Evolutionary conservation across 164 flowering plant genomes (phyloP).

Genomic region (Malania oleifera): DNA sequence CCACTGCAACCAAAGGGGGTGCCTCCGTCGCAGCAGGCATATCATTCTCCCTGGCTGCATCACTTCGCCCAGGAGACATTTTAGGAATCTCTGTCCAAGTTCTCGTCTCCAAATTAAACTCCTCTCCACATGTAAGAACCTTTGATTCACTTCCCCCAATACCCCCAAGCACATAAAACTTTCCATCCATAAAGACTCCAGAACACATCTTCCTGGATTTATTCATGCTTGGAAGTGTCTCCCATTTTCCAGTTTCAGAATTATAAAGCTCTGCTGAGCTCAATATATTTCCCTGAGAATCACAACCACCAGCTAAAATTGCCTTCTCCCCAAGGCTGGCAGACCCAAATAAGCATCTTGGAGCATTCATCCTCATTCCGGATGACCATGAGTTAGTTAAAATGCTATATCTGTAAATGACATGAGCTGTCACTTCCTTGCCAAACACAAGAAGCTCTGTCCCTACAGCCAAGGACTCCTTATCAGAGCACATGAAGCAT

Average conservation of each 20-base stretch:
- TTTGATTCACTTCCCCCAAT: constrained; percentile 45
- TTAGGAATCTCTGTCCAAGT: constrained; percentile 77
- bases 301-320: constrained; percentile 89
- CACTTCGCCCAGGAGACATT: constrained; percentile 67
- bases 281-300: constrained; percentile 53
- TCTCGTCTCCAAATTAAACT: constrained; percentile 56
- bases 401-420: constrained; percentile 70
- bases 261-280: constrained; percentile 79
- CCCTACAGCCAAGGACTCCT: constrained; percentile 94
- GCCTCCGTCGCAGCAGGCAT: constrained; percentile 51
- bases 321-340: constrained; percentile 89
- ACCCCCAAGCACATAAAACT: constrained; percentile 92
- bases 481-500: constrained; percentile 74
- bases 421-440: constrained; percentile 52
- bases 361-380: constrained; percentile 69
- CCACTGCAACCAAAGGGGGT: constrained; percentile 92
- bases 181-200: constrained; percentile 84
- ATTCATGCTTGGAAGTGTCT: constrained; percentile 63
- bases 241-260: constrained; percentile 67
- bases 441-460: constrained; percentile 96
- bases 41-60: constrained; percentile 34
- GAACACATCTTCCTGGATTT: constrained; percentile 92
- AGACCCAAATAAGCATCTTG: constrained; percentile 90
- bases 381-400: constrained; percentile 78
- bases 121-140: constrained; percentile 78